Base-by-base conservation (phyloP, 306 rosid genomes). In the Castanea crenata region DNA sequence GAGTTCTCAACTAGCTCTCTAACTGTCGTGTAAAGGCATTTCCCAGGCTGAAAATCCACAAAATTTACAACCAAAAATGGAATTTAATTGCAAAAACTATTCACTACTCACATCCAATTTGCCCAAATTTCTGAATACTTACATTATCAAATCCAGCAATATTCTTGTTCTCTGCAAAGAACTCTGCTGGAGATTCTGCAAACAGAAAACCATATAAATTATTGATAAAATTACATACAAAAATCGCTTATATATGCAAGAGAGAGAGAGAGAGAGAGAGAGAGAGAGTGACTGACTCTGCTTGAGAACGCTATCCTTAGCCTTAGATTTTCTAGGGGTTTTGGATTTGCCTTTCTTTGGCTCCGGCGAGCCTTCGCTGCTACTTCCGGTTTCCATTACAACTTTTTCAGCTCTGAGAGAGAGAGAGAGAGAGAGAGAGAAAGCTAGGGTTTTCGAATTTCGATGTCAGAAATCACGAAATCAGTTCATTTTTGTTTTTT, bases 91-190 rank as follows among this genome's bases (percentile, higher is more conserved):
- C 49, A 16, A 4, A 32, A 38, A 38, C 2, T 38, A 65, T 65
- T 34, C 19, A 32, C 3, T 4, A 32, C 18, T 41, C 41, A 1
- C 70, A 64, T 31, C 46, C 25, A 34, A 14, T 29, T 34, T 1
- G 44, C 14, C 20, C 21, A 32, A 14, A 29, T 34, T 44, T 32
- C 71, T 32, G 46, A 65, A 32, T 3, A 35, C 69, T 63, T 77
- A 92, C 99, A 77, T 92, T 92, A 74, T 94, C 99, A 82, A 94
- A 94, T 49, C 99, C 97, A 61, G 99, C 99, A 54, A 94, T 94
- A 76, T 94, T 92, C 88, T 94, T 94, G 85, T 94, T 94, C 89
- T 94, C 97, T 0, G 97, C 99, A 67, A 94, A 92, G 84, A 92
- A 94, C 78, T 94, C 97, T 18, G 99, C 99, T 3, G 97, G 99